Percentiles rank a stretch among this genome's conserved stretches.
phyloP scores from a whole-genome alignment of 192 early-diverging fungal genomes.

The Umbelopsis ramanniana region DNA sequence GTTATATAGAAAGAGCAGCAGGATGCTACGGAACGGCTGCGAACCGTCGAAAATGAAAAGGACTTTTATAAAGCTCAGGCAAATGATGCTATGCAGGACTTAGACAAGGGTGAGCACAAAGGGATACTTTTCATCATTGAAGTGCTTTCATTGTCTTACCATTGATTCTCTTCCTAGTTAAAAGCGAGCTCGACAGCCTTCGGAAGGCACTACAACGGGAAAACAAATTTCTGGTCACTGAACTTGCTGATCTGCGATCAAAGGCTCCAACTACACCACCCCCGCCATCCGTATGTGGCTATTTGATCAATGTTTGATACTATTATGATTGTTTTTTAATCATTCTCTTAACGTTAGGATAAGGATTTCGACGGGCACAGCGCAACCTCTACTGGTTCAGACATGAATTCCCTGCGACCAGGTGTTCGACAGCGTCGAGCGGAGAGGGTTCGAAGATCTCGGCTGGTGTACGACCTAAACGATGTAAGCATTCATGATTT shows the following conservation, averaged over 20 bases:
- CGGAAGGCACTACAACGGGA: constrained; percentile 34
- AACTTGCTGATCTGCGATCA: constrained; percentile 32
- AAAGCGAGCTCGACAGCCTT: constrained; percentile 27
- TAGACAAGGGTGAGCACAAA: constrained; percentile 25
- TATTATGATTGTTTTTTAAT: too few relatives aligned
- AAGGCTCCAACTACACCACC: constrained; percentile 21
- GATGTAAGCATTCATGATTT: constrained; percentile 6
- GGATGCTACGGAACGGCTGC: constrained; percentile 29
- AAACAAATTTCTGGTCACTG: constrained; percentile 33
- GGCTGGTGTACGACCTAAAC: constrained; percentile 13
- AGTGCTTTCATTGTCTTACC: background rate
- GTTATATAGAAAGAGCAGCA: background rate
- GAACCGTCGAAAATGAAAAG: constrained; percentile 36
- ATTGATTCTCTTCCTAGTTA: constrained; percentile 23
- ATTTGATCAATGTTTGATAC: background rate
- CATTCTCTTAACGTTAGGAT: too few relatives aligned
- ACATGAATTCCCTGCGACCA: background rate
- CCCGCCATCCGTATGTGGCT: background rate
- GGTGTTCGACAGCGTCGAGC: constrained; percentile 6
- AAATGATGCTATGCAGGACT: constrained; percentile 34
- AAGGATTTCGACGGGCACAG: background rate
- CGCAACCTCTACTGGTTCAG: background rate
- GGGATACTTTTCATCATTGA: too few relatives aligned
- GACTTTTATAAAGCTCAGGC: constrained; percentile 40
- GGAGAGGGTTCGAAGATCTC: constrained; percentile 4